These are phyloP conservation scores for Ganoderma resinaceum DNA, from an alignment of 1,284 basidiomycete genomes.

Conservation along the genomic window DNA sequence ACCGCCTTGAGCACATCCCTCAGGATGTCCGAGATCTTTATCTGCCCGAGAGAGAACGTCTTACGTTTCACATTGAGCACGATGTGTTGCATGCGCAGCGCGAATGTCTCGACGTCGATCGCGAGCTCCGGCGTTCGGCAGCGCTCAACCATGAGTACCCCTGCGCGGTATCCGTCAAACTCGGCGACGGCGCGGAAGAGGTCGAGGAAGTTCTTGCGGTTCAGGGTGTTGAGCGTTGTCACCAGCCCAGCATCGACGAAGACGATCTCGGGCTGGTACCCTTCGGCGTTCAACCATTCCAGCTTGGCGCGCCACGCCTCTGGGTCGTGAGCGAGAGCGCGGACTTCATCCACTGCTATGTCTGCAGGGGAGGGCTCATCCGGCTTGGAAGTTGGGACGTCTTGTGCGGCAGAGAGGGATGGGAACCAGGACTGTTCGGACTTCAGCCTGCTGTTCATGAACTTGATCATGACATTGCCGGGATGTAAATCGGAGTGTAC, in stretches of 20 bases:
- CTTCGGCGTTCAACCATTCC: conserved; percentile 65
- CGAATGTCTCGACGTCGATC: conserved; percentile 93
- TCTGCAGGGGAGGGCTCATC: conserved; percentile 43
- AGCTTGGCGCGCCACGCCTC: conserved; percentile 80
- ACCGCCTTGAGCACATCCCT: conserved; percentile 91
- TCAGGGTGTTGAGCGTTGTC: conserved; percentile 82
- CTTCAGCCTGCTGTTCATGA: conserved; percentile 72
- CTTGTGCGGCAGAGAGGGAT: conserved; percentile 41
- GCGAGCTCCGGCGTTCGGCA: conserved; percentile 93
- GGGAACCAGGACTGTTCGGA: conserved; percentile 58
- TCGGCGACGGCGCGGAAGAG: conserved; percentile 95
- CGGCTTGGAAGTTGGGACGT: not conserved
- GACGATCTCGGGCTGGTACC: conserved; percentile 94
- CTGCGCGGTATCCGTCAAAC: conserved; percentile 96
- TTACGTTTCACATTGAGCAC: conserved; percentile 94
- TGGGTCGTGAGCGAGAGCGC: conserved; percentile 61
- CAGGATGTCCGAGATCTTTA: conserved; percentile 95
- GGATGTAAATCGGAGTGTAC: conserved; percentile 96
- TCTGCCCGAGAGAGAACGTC: conserved; percentile 94
- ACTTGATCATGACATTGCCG: conserved; percentile 98
- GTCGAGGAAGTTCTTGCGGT: conserved; percentile 94
- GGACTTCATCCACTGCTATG: conserved; percentile 80
- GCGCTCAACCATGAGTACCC: conserved; percentile 95
- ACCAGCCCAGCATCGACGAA: conserved; percentile 97
- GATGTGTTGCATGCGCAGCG: conserved; percentile 96